Evolutionary conservation across 345 rosid genomes (phyloP), one percentile per base, ranked within the genome.

Genomic region (Moricandia arvensis): DNA sequence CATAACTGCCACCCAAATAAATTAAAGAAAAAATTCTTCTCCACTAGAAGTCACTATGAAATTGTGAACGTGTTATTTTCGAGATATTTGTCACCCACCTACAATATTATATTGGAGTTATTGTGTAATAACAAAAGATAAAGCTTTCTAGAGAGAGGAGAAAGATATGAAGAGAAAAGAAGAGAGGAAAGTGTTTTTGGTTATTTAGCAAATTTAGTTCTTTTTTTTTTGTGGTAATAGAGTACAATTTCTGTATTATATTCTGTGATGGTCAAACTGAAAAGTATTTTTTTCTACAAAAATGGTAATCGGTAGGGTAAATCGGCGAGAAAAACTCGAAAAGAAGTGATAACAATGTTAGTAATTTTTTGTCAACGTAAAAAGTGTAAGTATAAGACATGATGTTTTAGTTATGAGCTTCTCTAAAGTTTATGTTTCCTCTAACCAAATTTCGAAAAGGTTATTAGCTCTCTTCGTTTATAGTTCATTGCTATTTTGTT

Each of bases 11-110:
- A 68, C 74, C 35, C 51, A 55, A 33, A 34, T 38, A 38, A 34
- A 5, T 35, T 0, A 11, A 21, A 21, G 26, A 24, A n/a, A 47
- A 17, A 3, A 65, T 13, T 17, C 34, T 9, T 29, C 26, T 45
- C 58, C 26, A 17, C 11, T 67, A 49, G 9, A 66, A 51, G 38
- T 43, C 72, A 65, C 57, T 27, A 74, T 41, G 49, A 74, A 41
- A 21, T 17, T 18, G 65, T 41, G 58, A 53, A 53, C 26, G 57
- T 63, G 29, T 63, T 64, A 35, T 7, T 55, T 59, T 66, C 1
- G 45, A 64, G 57, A 57, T 34, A 11, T 74, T 65, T 55, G 26
- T 45, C 53, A 45, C 26, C 21, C 55, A 47, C 47, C n/a, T 17
- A 13, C n/a, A 17, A 47, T 47, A 41, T 41, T 41, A 41, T 41